phyloP scores from a whole-genome alignment of 2,329 filamentous ascomycete genomes.

The Rhynchosporium secalis region DNA sequence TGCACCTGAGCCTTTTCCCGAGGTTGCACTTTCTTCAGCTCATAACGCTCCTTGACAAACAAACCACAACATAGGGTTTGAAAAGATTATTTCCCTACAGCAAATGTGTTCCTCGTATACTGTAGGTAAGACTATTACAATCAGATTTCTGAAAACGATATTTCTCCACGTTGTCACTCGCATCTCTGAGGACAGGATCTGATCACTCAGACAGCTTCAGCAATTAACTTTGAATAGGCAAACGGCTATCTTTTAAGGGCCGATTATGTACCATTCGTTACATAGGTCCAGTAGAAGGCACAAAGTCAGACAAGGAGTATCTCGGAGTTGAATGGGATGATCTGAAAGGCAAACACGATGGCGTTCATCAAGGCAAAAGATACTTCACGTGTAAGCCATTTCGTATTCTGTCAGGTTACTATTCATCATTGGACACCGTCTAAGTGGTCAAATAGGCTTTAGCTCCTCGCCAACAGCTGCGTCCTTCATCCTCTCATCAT shows the following conservation, averaged over 20 bases:
- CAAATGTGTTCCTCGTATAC: conserved; percentile 8
- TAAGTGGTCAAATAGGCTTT: conserved; percentile 46
- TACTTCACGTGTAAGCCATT: conserved; percentile 77
- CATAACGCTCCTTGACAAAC: background rate
- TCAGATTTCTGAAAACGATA: too few species aligned
- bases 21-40: conserved; percentile 21
- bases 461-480: conserved; percentile 68
- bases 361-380: conserved; percentile 72
- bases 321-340: conserved; percentile 98
- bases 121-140: conserved; percentile 13
- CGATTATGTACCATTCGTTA: conserved; percentile 84
- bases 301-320: conserved; percentile 67
- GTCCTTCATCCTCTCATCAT: conserved; percentile 83
- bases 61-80: background rate
- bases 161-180: background rate
- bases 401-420: background rate
- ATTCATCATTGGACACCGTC: background rate
- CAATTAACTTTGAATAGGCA: conserved; percentile 50
- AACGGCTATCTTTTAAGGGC: conserved; percentile 77
- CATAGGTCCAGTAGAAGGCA: conserved; percentile 73
- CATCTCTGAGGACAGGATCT: background rate
- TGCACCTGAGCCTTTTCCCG: conserved; percentile 32
- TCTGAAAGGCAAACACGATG: conserved; percentile 84
- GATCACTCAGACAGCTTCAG: background rate
- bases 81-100: background rate